Evolutionary conservation across 768 basidiomycete genomes (phyloP).

Genomic region (Saitozyma podzolica): DNA sequence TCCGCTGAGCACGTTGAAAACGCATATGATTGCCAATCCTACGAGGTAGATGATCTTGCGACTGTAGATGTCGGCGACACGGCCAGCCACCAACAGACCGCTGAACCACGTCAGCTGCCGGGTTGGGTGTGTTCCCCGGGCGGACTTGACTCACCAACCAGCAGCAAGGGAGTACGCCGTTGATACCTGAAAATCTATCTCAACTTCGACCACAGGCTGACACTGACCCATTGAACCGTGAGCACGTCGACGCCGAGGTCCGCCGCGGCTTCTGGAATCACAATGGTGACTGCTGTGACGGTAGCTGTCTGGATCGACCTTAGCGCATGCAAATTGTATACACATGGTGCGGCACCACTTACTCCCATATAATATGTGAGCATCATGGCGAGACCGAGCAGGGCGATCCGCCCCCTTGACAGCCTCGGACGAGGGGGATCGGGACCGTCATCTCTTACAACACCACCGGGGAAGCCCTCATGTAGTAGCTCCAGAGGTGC

Average conservation of each 20-base stretch:
- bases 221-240: slow-evolving; percentile 25
- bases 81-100: slow-evolving; percentile 26
- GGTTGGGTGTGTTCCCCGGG: too few species aligned
- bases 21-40: slow-evolving; percentile 61
- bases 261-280: slow-evolving; percentile 16
- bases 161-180: slow-evolving; percentile 14
- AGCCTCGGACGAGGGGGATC: not conserved
- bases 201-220: not conserved
- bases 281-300: slow-evolving; percentile 4
- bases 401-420: not conserved
- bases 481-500: too few species aligned
- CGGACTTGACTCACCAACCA: slow-evolving; percentile 3
- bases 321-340: too few species aligned
- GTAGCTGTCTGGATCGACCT: not conserved
- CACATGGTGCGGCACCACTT: not conserved
- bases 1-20: slow-evolving; percentile 59
- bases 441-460: too few species aligned
- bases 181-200: not conserved
- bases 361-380: not conserved
- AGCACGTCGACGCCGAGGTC: slow-evolving; percentile 19
- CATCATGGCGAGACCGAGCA: not conserved
- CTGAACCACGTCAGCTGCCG: not conserved
- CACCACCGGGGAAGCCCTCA: too few species aligned
- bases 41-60: slow-evolving; percentile 66
- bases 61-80: slow-evolving; percentile 57